These are phyloP conservation scores for Choricystis sp. DNA, from an alignment of 139 green algal genomes.

Conservation along the genomic window DNA sequence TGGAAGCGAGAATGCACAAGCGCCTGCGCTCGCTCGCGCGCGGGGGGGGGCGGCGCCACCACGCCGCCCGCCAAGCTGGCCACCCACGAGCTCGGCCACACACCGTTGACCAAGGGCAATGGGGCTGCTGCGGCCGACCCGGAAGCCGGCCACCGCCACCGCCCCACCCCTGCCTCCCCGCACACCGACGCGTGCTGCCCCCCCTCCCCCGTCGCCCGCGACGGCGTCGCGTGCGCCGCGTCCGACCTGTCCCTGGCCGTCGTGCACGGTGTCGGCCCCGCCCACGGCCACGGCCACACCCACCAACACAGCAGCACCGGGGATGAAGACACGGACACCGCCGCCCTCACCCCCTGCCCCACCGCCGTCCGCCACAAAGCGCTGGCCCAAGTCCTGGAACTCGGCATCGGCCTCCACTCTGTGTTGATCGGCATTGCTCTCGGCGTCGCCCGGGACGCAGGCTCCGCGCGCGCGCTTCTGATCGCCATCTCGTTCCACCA, in stretches of 20 bases:
- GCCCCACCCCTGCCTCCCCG: no score
- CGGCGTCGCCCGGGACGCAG: slow-evolving; percentile 1
- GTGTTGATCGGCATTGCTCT: slow-evolving; percentile 15
- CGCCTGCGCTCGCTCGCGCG: not conserved
- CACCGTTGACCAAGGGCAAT: not conserved
- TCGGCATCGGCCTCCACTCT: slow-evolving; percentile 17
- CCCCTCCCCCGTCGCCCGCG: not conserved
- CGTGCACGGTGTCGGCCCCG: not conserved
- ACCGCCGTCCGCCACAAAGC: not conserved
- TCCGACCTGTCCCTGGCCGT: not conserved
- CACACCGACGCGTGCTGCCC: not conserved
- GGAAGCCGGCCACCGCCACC: no score
- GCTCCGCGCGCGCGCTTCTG: not conserved
- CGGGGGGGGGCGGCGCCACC: no score
- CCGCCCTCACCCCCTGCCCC: no score
- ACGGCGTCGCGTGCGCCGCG: not conserved
- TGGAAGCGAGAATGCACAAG: not conserved
- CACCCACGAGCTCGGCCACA: not conserved
- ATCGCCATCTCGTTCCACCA: slow-evolving; percentile 18
- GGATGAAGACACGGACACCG: no score
- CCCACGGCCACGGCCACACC: not conserved
- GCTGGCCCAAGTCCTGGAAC: slow-evolving; percentile 8
- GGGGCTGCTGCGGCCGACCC: no score
- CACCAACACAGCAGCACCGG: no score
- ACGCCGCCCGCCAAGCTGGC: not conserved